phyloP scores from a whole-genome alignment of 2,329 filamentous ascomycete genomes.

The Raffaelea albimanens region DNA sequence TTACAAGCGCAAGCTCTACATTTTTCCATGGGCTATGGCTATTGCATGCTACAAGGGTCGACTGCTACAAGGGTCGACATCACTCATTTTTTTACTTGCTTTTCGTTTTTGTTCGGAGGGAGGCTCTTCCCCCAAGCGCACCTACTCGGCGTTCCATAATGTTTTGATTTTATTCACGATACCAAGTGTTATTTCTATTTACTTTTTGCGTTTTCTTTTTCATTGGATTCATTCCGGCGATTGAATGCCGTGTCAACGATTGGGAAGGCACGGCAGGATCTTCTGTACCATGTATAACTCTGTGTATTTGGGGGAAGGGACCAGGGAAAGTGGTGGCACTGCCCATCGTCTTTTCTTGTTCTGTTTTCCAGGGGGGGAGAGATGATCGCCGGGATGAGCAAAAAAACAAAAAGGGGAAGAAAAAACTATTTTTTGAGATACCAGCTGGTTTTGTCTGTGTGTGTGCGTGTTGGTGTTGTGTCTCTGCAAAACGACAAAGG shows the following conservation, averaged over 20 bases:
- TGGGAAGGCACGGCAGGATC: background rate
- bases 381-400: background rate
- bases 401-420: background rate
- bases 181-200: constrained; percentile 8
- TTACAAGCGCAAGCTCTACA: no score
- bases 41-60: background rate
- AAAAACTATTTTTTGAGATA: no score
- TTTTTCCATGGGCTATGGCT: background rate
- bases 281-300: background rate
- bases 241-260: background rate
- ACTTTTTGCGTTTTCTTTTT: background rate
- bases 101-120: background rate
- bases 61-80: background rate
- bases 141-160: background rate
- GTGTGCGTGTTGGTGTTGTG: no score
- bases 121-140: background rate
- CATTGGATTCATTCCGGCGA: background rate
- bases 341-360: no score
- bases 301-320: background rate
- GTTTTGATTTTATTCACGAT: constrained; percentile 7
- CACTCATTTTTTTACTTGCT: background rate
- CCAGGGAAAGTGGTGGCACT: no score
- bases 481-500: no score
- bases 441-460: no score
- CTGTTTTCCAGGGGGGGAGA: background rate